Conservation (phyloP, 169 alveolate species). For the Perkinsus chesapeaki region DNA sequence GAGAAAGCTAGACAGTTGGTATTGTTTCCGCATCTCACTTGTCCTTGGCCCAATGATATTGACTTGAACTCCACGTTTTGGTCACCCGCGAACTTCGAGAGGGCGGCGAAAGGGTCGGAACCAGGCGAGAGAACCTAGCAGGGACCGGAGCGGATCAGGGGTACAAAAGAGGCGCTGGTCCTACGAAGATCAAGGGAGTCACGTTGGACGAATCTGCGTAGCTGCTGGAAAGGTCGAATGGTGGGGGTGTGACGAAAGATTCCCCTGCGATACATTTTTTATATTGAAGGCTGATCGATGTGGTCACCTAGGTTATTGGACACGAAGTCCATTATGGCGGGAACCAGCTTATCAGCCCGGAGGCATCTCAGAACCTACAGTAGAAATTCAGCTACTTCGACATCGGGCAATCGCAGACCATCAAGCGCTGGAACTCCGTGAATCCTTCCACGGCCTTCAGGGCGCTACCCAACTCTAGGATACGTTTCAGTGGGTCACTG, state of each 20-base stretch:
- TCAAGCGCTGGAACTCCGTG: constrained; percentile 50
- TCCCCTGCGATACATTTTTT: not conserved
- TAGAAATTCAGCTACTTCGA: not conserved
- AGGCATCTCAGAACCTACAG: constrained; percentile 53
- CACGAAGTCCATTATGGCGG: constrained; percentile 56
- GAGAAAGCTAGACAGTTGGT: not conserved
- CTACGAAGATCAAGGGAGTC: constrained; percentile 57
- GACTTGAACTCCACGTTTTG: constrained; percentile 44
- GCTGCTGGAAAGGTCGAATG: constrained; percentile 61
- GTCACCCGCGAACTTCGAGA: constrained; percentile 54
- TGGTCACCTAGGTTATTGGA: constrained; percentile 40
- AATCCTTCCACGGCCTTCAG: constrained; percentile 25
- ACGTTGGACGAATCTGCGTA: constrained; percentile 47
- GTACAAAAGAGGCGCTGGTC: constrained; percentile 39
- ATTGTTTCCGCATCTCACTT: not conserved
- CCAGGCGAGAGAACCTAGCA: constrained; percentile 56
- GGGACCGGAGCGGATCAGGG: constrained; percentile 18
- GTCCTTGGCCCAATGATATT: constrained; percentile 71
- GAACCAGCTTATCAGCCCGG: constrained; percentile 71
- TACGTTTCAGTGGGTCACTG: constrained; percentile 47
- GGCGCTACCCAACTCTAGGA: constrained; percentile 16
- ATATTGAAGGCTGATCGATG: not conserved
- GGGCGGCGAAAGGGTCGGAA: constrained; percentile 60
- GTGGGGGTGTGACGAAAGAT: constrained; percentile 70
- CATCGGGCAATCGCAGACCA: not conserved